Base-by-base conservation (phyloP, 2,329 filamentous ascomycete species). In the Dichotomopilus funicola region DNA sequence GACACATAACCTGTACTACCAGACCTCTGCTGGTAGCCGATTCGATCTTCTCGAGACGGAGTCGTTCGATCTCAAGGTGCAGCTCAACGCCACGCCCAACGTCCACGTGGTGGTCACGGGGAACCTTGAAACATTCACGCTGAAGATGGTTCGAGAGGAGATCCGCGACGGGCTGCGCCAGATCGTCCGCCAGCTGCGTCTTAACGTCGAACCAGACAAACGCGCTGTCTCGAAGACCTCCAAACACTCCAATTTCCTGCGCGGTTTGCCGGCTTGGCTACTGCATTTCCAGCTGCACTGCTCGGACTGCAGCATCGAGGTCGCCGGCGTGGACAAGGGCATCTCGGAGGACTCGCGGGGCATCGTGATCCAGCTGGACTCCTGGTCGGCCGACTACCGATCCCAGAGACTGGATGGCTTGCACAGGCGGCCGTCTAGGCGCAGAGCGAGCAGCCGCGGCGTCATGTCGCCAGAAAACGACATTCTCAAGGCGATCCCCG, bases 121-220 rank as follows among this genome's bases (percentile, higher is more conserved):
- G 19, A 89, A 84, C 59, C 74, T 96, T 2, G 88, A 95, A 66
- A 95, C 90, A 0, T 91, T 95, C 62, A 89, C 89, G 1, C 78
- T 96, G 49, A 94, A 91, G 66, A 86, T 99, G 77, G 86, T 96
- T 7, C 85, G 92, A 27, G 86, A 89, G 5, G 94, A 99, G 67
- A 96, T 99, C 56, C 94, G 87, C 53, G 88, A 95, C 65, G 95
- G 94, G 27, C 78, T 99, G 36, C 88, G 89, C 31, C 90, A 97
- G 68, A 96, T 99, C 59, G 83, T 96, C 11, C 83, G 85, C 43
- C 91, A 97, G 66, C 78, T 96, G 51, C 83, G 86, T 45, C 83
- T 82, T 35, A 83, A 88, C 58, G 79, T 87, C 8, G 79, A 87
- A 60, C 80, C 84, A 3, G 81, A 83, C 57, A 86, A 81, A 67